Base-by-base conservation (phyloP, 2,329 filamentous ascomycete genomes). In the Pseudogymnoascus verrucosus region DNA sequence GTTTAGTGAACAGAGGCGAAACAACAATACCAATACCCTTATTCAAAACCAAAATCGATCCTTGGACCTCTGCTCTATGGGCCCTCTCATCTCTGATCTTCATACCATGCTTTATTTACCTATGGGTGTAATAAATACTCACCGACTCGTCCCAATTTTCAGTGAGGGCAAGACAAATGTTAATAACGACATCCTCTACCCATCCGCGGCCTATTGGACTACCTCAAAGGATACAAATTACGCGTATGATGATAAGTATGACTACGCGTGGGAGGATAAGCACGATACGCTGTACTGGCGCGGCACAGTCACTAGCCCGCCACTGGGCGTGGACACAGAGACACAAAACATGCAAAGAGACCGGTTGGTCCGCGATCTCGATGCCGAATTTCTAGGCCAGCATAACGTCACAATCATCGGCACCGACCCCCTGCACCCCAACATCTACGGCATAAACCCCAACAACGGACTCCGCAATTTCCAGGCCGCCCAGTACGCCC, bases 171-270 rank as follows among this genome's bases (percentile, higher is more conserved):
- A 88, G 71, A 78, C 85, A 47, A 82, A 80, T 36, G 78, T 84
- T 67, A 87, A 87, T 70, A 86, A 83, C 67, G 85, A 88, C 69
- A 85, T 88, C 62, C 74, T 87, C 31, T 85, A 87, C 66, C 85
- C 85, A 1, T 84, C 84, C 4, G 84, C 83, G 69, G 86, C 85
- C 82, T 89, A 89, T 69, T 82, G 86, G 66, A 79, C 79, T 16
- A 19, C 47, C 10, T 31, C 47, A 10, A 74, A 81, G 7, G 82
- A 88, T 69, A 76, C 78, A 5, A 80, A 82, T 54, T 88, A 88
- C 72, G 80, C 79, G 1, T 86, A 86, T 62, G 80, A 83, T 62
- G 72, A 77, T 6, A 74, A 74, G 7, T 81, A 82, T 64, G 86
- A 87, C 51, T 76, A 81, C 11, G 72, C 76, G 4, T 89, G 87